Percentiles rank a stretch among this genome's conserved stretches.
Evolutionary conservation across 1,139 yeast genomes (phyloP).

Genomic region (Yamadazyma mexicana): DNA sequence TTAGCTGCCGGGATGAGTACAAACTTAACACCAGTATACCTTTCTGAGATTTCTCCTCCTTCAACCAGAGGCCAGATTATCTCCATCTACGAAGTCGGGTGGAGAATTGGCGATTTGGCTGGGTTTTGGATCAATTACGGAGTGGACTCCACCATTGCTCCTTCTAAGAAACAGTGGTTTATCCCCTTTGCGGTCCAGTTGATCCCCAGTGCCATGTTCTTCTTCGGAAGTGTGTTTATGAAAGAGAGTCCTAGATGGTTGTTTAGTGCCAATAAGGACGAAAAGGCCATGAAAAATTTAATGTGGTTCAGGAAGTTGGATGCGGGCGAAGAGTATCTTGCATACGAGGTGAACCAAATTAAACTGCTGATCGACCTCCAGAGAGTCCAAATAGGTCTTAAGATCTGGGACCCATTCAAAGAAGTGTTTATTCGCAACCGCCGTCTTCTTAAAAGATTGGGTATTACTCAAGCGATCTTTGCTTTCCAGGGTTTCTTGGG

Average conservation of each 20-base stretch:
- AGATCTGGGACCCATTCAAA: constrained; percentile 37
- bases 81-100: constrained; percentile 42
- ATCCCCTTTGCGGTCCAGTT: constrained; percentile 46
- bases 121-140: constrained; percentile 48
- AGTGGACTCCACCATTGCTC: constrained; percentile 30
- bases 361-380: constrained; percentile 30
- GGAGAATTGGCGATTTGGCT: constrained; percentile 44
- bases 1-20: constrained; percentile 42
- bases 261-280: constrained; percentile 10
- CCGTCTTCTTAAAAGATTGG: constrained; percentile 17
- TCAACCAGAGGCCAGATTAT: constrained; percentile 41
- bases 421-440: constrained; percentile 11
- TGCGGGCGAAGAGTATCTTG: constrained; percentile 37
- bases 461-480: constrained; percentile 19
- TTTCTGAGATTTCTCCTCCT: constrained; percentile 42
- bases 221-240: constrained; percentile 30
- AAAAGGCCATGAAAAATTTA: constrained; percentile 27
- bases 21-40: constrained; percentile 41
- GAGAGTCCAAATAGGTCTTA: constrained; percentile 32
- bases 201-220: constrained; percentile 40
- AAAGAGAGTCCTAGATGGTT: constrained; percentile 19
- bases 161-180: constrained; percentile 36
- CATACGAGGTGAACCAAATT: constrained; percentile 34
- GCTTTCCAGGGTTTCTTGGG: constrained; percentile 14
- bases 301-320: constrained; percentile 40